Evolutionary conservation across 768 basidiomycete species (phyloP).

Genomic region (Trametes coccinea): DNA sequence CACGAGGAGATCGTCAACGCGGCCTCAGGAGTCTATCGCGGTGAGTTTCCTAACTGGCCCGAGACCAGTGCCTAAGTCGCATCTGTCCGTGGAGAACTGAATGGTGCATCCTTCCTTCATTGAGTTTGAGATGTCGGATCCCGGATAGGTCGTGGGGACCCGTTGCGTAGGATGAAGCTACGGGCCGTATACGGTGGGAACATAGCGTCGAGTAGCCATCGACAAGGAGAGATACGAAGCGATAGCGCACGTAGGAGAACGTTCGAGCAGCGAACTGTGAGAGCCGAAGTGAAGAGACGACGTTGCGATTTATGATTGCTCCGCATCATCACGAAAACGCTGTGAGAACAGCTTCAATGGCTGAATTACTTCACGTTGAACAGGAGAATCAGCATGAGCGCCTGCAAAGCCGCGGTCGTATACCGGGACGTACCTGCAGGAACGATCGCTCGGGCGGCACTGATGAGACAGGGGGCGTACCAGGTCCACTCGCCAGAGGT

Average conservation of each 20-base stretch:
- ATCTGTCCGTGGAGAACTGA: not conserved
- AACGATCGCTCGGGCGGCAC: not conserved
- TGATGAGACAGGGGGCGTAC: too few species aligned
- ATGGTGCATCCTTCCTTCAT: slow-evolving; percentile 4
- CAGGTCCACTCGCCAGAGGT: too few species aligned
- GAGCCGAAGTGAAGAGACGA: not conserved
- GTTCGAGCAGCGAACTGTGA: slow-evolving; percentile 4
- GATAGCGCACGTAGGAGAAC: slow-evolving; percentile 7
- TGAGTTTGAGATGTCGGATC: slow-evolving; percentile 1
- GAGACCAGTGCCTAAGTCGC: slow-evolving; percentile 11
- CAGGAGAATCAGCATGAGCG: not conserved
- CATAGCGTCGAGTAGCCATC: not conserved
- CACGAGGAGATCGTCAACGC: not conserved
- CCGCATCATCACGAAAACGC: not conserved
- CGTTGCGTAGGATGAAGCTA: slow-evolving; percentile 1
- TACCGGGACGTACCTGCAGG: not conserved
- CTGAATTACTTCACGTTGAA: too few species aligned
- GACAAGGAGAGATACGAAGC: not conserved
- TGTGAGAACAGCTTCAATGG: slow-evolving; percentile 1
- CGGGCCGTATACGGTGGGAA: slow-evolving; percentile 17
- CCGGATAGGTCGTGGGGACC: slow-evolving; percentile 6
- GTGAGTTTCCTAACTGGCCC: slow-evolving; percentile 17
- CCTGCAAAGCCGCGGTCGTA: not conserved
- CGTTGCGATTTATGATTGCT: not conserved
- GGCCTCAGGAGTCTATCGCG: slow-evolving; percentile 2